A percentile compares a stretch with the other conserved stretches of the same genome.
These are phyloP conservation scores for Nidularia pulvinata DNA, from an alignment of 768 basidiomycete species.

Conservation along the genomic window DNA sequence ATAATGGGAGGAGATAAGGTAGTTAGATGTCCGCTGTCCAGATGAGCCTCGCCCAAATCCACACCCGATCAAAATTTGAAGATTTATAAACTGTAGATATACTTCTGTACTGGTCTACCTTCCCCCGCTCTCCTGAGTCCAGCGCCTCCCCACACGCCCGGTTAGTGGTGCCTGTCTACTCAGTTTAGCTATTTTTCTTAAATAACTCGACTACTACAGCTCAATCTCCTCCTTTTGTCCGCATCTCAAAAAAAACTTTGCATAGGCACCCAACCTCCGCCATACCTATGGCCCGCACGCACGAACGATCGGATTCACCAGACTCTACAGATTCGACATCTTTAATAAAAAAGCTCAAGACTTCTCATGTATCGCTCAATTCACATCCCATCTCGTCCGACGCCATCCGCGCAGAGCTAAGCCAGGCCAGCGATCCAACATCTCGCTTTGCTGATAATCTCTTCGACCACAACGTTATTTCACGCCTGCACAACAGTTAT, in stretches of 20 bases:
- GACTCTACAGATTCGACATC: conserved; percentile 12
- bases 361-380: conserved; percentile 13
- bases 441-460: conserved; percentile 50
- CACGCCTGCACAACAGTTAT: conserved; percentile 58
- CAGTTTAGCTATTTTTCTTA: no score
- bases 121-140: neutral
- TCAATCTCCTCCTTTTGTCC: no score
- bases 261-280: neutral
- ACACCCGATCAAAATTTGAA: neutral
- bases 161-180: no score
- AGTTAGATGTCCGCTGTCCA: neutral
- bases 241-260: no score
- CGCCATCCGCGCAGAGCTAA: conserved; percentile 10
- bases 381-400: conserved; percentile 10
- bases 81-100: neutral
- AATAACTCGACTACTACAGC: no score
- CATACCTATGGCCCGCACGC: conserved; percentile 42
- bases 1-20: neutral
- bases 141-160: no score
- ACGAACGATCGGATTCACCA: conserved; percentile 44
- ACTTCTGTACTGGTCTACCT: neutral
- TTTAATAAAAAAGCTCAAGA: conserved; percentile 23
- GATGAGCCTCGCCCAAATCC: neutral
- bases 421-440: conserved; percentile 22
- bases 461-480: conserved; percentile 56